Conservation (phyloP, 192 early-diverging fungal genomes). For the Cladochytrium replicatum region DNA sequence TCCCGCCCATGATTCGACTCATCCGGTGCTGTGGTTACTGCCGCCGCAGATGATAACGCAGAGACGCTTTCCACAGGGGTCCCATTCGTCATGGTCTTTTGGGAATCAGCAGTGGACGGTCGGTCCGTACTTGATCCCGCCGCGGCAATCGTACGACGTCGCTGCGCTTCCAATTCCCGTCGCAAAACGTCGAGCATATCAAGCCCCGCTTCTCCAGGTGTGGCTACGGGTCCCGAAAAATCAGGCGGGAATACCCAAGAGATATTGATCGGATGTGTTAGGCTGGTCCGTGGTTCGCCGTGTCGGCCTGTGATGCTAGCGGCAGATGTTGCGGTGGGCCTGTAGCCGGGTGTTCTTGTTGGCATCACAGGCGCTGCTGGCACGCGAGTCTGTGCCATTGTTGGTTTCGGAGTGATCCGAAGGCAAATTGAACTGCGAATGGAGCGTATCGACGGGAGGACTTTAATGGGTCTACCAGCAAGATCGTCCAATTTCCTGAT, state of each 20-base stretch:
- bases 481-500: no score
- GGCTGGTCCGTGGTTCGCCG: conserved; percentile 12
- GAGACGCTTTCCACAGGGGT: not conserved
- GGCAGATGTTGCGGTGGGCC: no score
- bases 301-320: no score
- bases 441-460: no score
- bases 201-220: not conserved
- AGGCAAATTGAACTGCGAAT: no score
- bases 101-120: conserved; percentile 1
- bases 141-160: conserved; percentile 7
- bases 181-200: conserved; percentile 10
- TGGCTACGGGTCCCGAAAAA: not conserved
- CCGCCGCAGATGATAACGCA: not conserved
- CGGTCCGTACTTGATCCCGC: conserved; percentile 6
- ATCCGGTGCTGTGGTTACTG: not conserved
- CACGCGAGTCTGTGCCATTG: no score
- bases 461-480: no score
- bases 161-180: conserved; percentile 10
- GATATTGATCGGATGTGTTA: conserved; percentile 26
- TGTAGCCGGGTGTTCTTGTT: not conserved
- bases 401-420: no score
- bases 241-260: conserved; percentile 27
- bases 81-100: conserved; percentile 2
- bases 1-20: not conserved
- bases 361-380: no score